Evolutionary conservation across 768 basidiomycete genomes (phyloP), one percentile per base, ranked within the genome.

Genomic region (Podaxis sp.): DNA sequence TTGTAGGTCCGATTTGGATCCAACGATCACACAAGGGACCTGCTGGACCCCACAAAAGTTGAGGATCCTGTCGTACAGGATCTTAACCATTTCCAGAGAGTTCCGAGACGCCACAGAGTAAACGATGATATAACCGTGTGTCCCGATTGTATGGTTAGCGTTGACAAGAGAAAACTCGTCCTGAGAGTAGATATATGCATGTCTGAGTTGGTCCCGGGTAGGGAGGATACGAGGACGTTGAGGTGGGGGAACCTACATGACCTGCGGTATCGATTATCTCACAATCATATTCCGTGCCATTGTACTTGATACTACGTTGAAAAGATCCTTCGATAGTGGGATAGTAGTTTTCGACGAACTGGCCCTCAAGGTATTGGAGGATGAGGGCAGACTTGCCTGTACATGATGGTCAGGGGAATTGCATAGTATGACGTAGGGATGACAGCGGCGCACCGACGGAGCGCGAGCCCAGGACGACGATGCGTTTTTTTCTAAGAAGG

Each of bases 241-340:
- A 61, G 61, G 37, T 49, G 43, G 74, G 84, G 64, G 43, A 29
- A 33, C 59, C 27, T 60, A 93, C 94, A 83, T 96, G 94, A 38
- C 96, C 96, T 37, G 95, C 95, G 57, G 93, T 96, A 76, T 97
- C 95, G 67, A 96, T 89, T 75, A 98, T 91, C 78, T 96, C 92
- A 77, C 93, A 94, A 64, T 93, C 86, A 70, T 91, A 96, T 64
- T 94, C 90, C 19, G 82, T 79, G 57, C 94, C 94, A 55, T 90
- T 88, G 77, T 88, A 85, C 66, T 79, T 82, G 71, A 97, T 82
- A 59, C 79, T 82, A 79, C 94, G 95, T 61, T 82, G 79, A 69
- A 88, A 88, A 25, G 87, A 88, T 67, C 79, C 84, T 75, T 96
- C 94, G 72, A 95, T 94, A 64, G 94, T 96, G 36, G 95, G 94